Evolutionary conservation across 345 rosid genomes (phyloP), one percentile per base, ranked within the genome.

Genomic region (Linum trigynum): DNA sequence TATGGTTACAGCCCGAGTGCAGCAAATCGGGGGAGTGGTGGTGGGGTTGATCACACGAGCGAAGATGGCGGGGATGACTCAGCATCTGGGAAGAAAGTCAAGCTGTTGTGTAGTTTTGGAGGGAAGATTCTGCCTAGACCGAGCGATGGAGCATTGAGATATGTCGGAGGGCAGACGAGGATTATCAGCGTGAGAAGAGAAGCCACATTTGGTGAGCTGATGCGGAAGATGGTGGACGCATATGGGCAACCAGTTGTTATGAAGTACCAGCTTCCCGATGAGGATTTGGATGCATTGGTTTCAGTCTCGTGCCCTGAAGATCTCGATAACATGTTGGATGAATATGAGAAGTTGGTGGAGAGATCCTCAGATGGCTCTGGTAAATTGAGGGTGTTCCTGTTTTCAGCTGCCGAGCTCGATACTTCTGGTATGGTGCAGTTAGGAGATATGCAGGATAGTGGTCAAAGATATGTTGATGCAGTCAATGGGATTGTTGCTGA

Each of bases 111-210:
- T 72, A 85, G 95, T 73, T 88, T 85, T 72, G 84, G 90, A 67
- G 95, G 95, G 17, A 85, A 80, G 75, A 88, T 88, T 67, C 73
- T 85, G 71, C 95, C 95, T 60, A 82, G 95, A 79, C 95, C 95
- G 3, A 82, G 86, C 72, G 91, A 88, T 79, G 86, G 86, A 32
- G 65, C 75, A 81, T 68, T 88, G 84, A 85, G 91, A 77, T 85
- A 88, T 63, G 91, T 79, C 11, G 91, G 95, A 61, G 91, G 95
- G 55, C 85, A 85, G 41, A 88, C 95, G 5, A 78, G 90, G 78
- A 80, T 88, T 59, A 75, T 88, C 68, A 73, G 85, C 51, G 67
- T 86, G 45, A 73, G 78, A 72, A 86, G 79, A 68, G 87, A 84
- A 67, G 81, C 79, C 58, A 76, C 69, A 50, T 81, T 76, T 67